Percentiles rank a stretch among this genome's conserved stretches.
Evolutionary conservation across 2,329 filamentous ascomycete genomes (phyloP).

Genomic region (Plectosphaerella cucumerina): DNA sequence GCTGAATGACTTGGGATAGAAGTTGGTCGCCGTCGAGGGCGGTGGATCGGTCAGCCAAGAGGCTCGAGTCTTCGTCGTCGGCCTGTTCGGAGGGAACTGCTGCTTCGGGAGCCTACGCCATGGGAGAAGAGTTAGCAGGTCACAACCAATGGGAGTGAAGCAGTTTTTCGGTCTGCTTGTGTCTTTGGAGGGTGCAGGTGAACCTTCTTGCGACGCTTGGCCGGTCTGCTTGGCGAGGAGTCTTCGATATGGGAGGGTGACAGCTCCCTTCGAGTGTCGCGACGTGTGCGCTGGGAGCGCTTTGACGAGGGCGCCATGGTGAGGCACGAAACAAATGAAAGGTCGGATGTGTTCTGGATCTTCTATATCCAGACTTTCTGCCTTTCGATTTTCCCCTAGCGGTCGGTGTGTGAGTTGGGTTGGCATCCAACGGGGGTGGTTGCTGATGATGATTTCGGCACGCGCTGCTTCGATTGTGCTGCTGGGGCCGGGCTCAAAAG

Average conservation of each 20-base stretch:
- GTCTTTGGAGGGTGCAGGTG: conserved; percentile 11
- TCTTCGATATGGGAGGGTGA: conserved; percentile 33
- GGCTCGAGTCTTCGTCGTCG: conserved; percentile 40
- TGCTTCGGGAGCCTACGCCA: conserved; percentile 28
- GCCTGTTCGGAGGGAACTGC: conserved; percentile 35
- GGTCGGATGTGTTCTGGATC: too few species aligned
- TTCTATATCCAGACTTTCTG: background rate
- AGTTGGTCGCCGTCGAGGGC: conserved; percentile 50
- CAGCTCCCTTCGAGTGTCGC: conserved; percentile 32
- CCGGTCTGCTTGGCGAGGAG: conserved; percentile 57
- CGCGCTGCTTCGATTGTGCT: too few species aligned
- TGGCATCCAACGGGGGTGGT: too few species aligned
- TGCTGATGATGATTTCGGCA: too few species aligned
- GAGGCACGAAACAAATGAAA: background rate
- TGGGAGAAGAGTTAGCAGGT: conserved; percentile 7
- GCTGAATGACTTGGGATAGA: conserved; percentile 52
- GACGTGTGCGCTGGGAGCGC: conserved; percentile 30
- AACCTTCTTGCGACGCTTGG: conserved; percentile 62
- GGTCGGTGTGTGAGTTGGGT: too few species aligned
- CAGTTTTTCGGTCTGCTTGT: background rate
- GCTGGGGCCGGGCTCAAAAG: too few species aligned
- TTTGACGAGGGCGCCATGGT: conserved; percentile 33
- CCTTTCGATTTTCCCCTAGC: too few species aligned
- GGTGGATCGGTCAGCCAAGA: conserved; percentile 34
- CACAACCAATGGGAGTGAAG: conserved; percentile 7